Base-by-base conservation (phyloP, 306 rosid genomes). In the Pachyrhizus erosus region DNA sequence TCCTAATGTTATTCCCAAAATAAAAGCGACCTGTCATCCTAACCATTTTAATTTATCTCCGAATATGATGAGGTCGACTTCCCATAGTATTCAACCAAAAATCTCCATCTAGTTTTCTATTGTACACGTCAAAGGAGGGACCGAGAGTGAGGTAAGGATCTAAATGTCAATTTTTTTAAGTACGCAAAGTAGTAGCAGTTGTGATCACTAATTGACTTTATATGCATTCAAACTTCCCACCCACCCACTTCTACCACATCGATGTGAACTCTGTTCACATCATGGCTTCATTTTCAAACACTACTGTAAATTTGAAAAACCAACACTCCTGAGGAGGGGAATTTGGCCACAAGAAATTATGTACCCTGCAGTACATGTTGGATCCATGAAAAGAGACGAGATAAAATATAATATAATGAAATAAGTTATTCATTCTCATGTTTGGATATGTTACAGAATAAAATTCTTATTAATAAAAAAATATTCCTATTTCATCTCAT, bases 271-370 rank as follows among this genome's bases (percentile, higher is more conserved):
- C 17, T 33, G 71, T 37, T 34, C 11, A n/a, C 27, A 39, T 1
- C 34, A 64, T 4, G 20, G 55, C 34, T 40, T 40, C 62, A 24
- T 74, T 42, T 61, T 74, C 81, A 57, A 84, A 29, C 73, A 18
- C 66, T 29, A 54, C 14, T 52, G 15, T 71, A 2, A 18, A 17
- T 23, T 18, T 34, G 29, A 60, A 83, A 45, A 21, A 14, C 52
- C 79, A 48, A 66, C 45, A 79, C 61, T 8, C 29, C 75, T 5
- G 2, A 27, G 0, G 34, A 3, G 9, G 76, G 27, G 66, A 64
- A 26, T 27, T 60, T 5, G 40, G 13, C 20, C 3, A 13, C 27
- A 15, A 23, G 64, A 55, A 21, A 21, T 55, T 20, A n/a, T 20
- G 8, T n/a, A 14, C 17, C n/a, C 52, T 48, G 15, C 4, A 1